Evolutionary conservation across 352 stramenopile genomes (phyloP).

Genomic region (Globisporangium nagaii): DNA sequence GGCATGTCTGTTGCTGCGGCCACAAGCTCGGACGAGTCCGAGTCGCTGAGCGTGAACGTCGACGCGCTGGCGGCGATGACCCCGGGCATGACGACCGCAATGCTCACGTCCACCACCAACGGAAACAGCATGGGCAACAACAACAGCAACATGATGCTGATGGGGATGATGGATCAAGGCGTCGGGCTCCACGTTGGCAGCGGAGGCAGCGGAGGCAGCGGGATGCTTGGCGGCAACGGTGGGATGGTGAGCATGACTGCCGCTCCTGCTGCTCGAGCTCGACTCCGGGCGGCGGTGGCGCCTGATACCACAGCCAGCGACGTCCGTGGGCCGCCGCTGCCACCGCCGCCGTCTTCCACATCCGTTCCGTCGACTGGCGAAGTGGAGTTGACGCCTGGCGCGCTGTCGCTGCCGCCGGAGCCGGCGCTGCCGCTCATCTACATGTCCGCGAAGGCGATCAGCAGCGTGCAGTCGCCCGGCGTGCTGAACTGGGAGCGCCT

Average conservation of each 20-base stretch:
- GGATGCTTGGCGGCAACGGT: background rate
- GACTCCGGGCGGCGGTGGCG: too few relatives aligned
- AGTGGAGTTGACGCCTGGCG: too few relatives aligned
- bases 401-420: background rate
- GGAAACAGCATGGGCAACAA: background rate
- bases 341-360: too few relatives aligned
- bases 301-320: too few relatives aligned
- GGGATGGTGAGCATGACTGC: too few relatives aligned
- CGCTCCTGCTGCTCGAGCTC: too few relatives aligned
- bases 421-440: conserved; percentile 22
- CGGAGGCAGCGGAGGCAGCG: background rate
- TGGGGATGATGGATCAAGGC: conserved; percentile 1
- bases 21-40: conserved; percentile 1
- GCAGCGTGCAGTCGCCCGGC: conserved; percentile 10
- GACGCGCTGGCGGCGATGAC: conserved; percentile 2
- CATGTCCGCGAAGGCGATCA: conserved; percentile 12
- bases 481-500: conserved; percentile 24
- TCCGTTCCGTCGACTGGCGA: too few relatives aligned
- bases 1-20: background rate
- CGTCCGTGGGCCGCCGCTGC: too few relatives aligned
- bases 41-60: background rate
- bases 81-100: background rate
- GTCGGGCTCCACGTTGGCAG: background rate
- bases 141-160: background rate
- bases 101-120: conserved; percentile 1